These are phyloP conservation scores for Elsinoe perseae DNA, from an alignment of 2,329 filamentous ascomycete genomes.

Conservation along the genomic window DNA sequence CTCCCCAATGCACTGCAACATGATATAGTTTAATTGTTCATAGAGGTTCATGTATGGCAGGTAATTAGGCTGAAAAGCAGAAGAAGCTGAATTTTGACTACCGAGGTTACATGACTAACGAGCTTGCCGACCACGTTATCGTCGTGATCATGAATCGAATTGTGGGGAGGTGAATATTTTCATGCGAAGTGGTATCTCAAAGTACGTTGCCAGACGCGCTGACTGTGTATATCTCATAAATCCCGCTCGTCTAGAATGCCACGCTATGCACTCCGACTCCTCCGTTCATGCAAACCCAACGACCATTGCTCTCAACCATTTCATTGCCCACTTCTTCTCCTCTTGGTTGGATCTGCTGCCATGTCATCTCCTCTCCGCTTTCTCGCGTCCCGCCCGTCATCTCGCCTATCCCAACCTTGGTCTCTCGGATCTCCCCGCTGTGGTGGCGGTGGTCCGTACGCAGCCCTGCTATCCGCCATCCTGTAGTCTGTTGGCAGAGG, in stretches of 20 bases:
- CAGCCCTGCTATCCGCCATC: conserved; percentile 4
- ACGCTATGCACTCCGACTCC: neutral
- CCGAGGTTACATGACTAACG: too few species aligned
- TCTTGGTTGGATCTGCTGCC: conserved; percentile 17
- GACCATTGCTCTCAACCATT: neutral
- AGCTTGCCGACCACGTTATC: too few species aligned
- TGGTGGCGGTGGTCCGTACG: conserved; percentile 1
- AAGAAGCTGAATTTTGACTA: too few species aligned
- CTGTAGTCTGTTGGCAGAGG: conserved; percentile 5
- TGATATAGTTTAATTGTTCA: too few species aligned
- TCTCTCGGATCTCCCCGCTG: conserved; percentile 12
- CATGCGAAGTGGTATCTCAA: conserved; percentile 6
- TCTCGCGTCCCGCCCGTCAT: conserved; percentile 15
- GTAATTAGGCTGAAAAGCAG: too few species aligned
- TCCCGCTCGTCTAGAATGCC: neutral
- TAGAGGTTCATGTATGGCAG: too few species aligned
- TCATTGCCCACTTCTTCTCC: conserved; percentile 18
- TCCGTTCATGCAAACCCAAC: neutral
- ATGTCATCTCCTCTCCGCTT: conserved; percentile 19
- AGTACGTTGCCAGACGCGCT: neutral
- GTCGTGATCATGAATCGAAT: neutral
- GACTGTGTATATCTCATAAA: neutral
- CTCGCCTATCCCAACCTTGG: conserved; percentile 13
- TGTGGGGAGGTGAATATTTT: neutral
- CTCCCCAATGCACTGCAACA: too few species aligned